Conservation (phyloP, 352 stramenopile genomes). For the Pythium pectinolyticum region DNA sequence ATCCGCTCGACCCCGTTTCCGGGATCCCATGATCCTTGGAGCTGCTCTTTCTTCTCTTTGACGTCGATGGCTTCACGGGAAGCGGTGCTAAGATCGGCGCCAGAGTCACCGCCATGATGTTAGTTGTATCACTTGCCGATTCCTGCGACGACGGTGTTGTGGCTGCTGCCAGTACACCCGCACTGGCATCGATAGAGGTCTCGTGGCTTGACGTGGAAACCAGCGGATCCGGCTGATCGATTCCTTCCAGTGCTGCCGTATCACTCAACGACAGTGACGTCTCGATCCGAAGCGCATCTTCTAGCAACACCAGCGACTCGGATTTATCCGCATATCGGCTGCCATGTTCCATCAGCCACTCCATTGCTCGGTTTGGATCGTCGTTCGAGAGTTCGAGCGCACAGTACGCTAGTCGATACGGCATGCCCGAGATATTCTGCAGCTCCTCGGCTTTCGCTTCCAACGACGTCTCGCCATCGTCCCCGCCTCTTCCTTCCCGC, state of each 20-base stretch:
- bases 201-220: slow-evolving; percentile 33
- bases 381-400: slow-evolving; percentile 75
- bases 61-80: slow-evolving; percentile 24
- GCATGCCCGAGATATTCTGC: slow-evolving; percentile 76
- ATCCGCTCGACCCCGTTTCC: slow-evolving; percentile 30
- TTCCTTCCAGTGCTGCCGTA: slow-evolving; percentile 69
- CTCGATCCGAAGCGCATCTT: slow-evolving; percentile 49
- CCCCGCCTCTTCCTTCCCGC: neutral
- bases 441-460: slow-evolving; percentile 73
- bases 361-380: slow-evolving; percentile 85
- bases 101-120: slow-evolving; percentile 78
- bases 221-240: slow-evolving; percentile 70
- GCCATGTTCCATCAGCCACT: slow-evolving; percentile 88
- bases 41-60: slow-evolving; percentile 20
- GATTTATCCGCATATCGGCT: slow-evolving; percentile 52
- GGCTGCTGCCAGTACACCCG: too few relatives aligned
- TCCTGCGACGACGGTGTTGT: slow-evolving; percentile 15
- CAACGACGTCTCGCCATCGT: slow-evolving; percentile 31
- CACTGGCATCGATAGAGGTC: slow-evolving; percentile 6
- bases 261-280: slow-evolving; percentile 54
- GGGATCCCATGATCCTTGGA: neutral
- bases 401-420: slow-evolving; percentile 53
- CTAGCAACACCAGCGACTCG: slow-evolving; percentile 47
- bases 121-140: slow-evolving; percentile 39
- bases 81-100: slow-evolving; percentile 69